A percentile compares a stretch with the other conserved stretches of the same genome.
These are phyloP conservation scores for Friedmanniomyces simplex DNA, from an alignment of 495 filamentous ascomycete genomes.

Conservation along the genomic window DNA sequence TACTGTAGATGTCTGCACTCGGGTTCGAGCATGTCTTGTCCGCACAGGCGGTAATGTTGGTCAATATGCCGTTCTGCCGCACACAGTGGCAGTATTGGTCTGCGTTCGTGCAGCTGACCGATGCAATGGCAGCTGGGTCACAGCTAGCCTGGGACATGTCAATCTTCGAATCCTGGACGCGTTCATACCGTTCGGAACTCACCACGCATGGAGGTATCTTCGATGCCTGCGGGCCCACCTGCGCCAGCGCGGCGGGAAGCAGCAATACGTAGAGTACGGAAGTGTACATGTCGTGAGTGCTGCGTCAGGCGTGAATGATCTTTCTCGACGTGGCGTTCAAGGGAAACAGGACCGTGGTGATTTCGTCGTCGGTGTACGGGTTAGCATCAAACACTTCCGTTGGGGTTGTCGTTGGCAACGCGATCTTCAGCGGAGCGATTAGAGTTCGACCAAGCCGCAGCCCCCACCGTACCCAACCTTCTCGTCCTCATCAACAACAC, in stretches of 20 bases:
- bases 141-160: background rate
- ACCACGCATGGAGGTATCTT: slow-evolving; percentile 5
- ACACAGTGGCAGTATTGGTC: slow-evolving; percentile 11
- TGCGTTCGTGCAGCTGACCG: slow-evolving; percentile 9
- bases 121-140: slow-evolving; percentile 6
- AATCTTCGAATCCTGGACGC: background rate
- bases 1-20: slow-evolving; percentile 7
- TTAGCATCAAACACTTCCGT: no score
- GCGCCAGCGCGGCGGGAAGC: background rate
- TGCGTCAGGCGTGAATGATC: background rate
- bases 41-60: slow-evolving; percentile 5
- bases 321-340: background rate
- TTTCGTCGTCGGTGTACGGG: no score
- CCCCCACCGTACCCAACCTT: no score
- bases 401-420: no score
- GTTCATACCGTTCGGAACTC: background rate
- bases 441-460: no score
- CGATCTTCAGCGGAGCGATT: no score
- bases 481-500: no score
- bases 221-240: slow-evolving; percentile 1
- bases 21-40: slow-evolving; percentile 2
- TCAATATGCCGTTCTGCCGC: slow-evolving; percentile 1
- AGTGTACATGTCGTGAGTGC: background rate
- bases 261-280: background rate
- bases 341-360: no score